Evolutionary conservation across 257 asterid genomes (phyloP).

Genomic region (Capsicum baccatum): DNA sequence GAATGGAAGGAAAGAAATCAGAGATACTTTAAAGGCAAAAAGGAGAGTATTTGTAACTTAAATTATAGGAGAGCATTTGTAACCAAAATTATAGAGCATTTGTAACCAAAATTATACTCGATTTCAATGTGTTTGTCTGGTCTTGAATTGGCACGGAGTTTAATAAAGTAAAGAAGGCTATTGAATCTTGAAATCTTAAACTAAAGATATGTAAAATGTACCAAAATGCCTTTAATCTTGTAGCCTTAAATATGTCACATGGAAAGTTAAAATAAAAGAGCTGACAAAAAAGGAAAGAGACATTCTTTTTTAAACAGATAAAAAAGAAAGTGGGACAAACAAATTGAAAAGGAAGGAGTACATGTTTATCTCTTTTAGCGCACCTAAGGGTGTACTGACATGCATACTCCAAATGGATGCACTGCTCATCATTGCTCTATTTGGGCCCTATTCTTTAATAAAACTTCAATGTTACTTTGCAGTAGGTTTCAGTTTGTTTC

Average conservation of each 20-base stretch:
- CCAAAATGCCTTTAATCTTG: background rate
- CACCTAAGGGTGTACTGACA: background rate
- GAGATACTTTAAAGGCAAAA: background rate
- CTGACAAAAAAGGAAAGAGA: background rate
- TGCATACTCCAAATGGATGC: background rate
- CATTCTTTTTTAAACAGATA: no score
- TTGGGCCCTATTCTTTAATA: background rate
- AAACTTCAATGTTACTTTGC: background rate
- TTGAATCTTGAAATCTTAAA: background rate
- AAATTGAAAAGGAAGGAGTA: background rate
- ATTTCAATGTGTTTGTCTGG: background rate
- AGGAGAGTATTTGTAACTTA: background rate
- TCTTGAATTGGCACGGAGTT: background rate
- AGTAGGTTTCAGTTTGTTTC: background rate
- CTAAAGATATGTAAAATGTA: background rate
- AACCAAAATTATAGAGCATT: background rate
- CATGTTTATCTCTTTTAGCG: background rate
- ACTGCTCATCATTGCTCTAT: background rate
- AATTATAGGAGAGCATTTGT: background rate
- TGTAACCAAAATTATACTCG: background rate
- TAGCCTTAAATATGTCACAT: background rate
- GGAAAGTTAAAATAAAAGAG: background rate
- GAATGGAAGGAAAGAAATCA: conserved; percentile 13
- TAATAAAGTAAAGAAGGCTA: background rate
- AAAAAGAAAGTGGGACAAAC: no score